These are phyloP conservation scores for Vitis rotundifolia DNA, from an alignment of 164 flowering plant species.

Conservation along the genomic window DNA sequence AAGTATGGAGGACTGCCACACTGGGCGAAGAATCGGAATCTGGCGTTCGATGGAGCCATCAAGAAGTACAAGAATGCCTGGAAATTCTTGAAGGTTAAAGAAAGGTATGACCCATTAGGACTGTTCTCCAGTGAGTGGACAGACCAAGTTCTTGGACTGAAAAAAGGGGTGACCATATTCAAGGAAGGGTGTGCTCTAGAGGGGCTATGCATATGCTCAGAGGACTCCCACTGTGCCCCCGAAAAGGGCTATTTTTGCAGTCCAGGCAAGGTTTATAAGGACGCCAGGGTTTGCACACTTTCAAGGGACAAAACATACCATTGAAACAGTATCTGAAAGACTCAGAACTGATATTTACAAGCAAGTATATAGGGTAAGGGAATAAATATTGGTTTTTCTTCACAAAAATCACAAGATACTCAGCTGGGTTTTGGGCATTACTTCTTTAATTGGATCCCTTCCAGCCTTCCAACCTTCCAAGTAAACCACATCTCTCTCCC, in stretches of 20 bases:
- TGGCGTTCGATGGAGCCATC: slow-evolving; percentile 59
- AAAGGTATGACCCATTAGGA: slow-evolving; percentile 55
- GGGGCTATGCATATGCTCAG: slow-evolving; percentile 74
- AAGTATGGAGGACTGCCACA: slow-evolving; percentile 71
- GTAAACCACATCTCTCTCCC: no score
- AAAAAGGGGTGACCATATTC: slow-evolving; percentile 30
- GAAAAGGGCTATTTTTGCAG: slow-evolving; percentile 57
- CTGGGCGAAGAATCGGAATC: slow-evolving; percentile 82
- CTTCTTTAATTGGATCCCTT: no score
- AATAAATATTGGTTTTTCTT: no score
- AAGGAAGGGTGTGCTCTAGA: slow-evolving; percentile 78
- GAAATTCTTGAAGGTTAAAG: slow-evolving; percentile 57
- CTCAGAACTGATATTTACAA: no score
- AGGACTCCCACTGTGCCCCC: slow-evolving; percentile 72
- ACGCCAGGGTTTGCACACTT: slow-evolving; percentile 66
- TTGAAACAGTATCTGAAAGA: neutral
- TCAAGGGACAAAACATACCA: neutral
- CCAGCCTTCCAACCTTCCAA: no score
- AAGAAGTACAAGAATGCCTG: slow-evolving; percentile 38
- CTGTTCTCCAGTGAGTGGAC: slow-evolving; percentile 81
- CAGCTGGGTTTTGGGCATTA: no score
- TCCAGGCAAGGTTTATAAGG: slow-evolving; percentile 56
- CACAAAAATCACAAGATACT: no score
- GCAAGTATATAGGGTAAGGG: no score
- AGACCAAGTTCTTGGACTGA: slow-evolving; percentile 67